Evolutionary conservation across 2,329 filamentous ascomycete species (phyloP).

Genomic region (Fusarium fujikuroi): DNA sequence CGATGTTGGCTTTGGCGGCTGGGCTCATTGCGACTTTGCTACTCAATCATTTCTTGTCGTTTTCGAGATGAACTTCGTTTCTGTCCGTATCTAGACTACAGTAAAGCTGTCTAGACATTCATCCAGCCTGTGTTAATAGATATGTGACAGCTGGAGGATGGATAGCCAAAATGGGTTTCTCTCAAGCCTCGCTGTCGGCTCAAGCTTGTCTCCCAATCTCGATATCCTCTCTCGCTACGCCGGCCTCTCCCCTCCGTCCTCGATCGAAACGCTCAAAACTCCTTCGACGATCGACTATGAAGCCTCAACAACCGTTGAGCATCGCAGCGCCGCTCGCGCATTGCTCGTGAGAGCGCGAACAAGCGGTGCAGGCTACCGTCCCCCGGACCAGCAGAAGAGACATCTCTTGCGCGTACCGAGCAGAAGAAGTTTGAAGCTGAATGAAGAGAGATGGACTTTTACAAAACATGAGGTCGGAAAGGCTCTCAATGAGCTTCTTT

Average conservation of each 20-base stretch:
- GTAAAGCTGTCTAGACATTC: too few relatives aligned
- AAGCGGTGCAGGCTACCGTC: not conserved
- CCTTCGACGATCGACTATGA: not conserved
- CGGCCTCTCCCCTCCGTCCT: not conserved
- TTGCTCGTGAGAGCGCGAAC: constrained; percentile 8
- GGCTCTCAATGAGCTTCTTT: constrained; percentile 3
- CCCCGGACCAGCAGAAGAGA: constrained; percentile 4
- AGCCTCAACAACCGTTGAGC: not conserved
- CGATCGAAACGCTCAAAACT: not conserved
- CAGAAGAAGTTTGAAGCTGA: not conserved
- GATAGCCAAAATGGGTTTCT: not conserved
- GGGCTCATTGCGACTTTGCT: not conserved
- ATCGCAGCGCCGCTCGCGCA: not conserved
- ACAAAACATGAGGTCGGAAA: constrained; percentile 21
- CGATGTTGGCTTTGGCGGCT: not conserved
- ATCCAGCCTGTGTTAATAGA: too few relatives aligned
- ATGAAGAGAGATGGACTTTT: constrained; percentile 9
- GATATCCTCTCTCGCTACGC: not conserved
- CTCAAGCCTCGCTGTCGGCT: not conserved
- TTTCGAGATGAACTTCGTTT: not conserved
- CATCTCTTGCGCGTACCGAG: not conserved
- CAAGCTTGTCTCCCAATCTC: not conserved
- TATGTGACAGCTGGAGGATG: not conserved
- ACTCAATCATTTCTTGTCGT: not conserved
- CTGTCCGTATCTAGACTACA: not conserved